A percentile compares a stretch with the other conserved stretches of the same genome.
Evolutionary conservation across 495 filamentous ascomycete species (phyloP).

Genomic region (Aspergillus carlsbadensis): DNA sequence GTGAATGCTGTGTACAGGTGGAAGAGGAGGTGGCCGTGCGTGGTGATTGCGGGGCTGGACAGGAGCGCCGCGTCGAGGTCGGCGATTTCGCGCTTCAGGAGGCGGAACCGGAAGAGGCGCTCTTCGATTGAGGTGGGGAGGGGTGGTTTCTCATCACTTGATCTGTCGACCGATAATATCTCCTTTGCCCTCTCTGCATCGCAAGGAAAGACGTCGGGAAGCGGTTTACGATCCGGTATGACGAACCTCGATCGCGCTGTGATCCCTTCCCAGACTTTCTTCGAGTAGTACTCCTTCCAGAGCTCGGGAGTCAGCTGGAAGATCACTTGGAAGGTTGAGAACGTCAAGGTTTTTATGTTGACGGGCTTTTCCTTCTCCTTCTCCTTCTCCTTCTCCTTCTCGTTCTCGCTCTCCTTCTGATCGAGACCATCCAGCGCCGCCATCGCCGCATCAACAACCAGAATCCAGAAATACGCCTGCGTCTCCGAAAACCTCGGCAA

Average conservation of each 20-base stretch:
- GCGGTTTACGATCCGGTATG: not conserved
- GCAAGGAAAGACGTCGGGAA: not conserved
- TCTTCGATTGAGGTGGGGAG: not conserved
- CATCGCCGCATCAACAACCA: not conserved
- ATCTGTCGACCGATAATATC: no score
- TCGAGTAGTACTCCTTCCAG: not conserved
- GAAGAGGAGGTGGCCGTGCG: not conserved
- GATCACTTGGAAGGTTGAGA: not conserved
- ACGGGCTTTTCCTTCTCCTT: no score
- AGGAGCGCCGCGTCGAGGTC: not conserved
- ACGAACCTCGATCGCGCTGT: not conserved
- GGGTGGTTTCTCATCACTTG: no score
- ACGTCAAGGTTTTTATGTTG: no score
- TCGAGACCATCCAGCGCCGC: no score
- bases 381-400: no score
- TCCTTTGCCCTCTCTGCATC: no score
- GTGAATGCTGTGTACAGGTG: not conserved
- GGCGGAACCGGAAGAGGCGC: not conserved
- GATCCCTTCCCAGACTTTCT: not conserved
- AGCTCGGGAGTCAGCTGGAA: not conserved
- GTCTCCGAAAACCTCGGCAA: conserved; percentile 11
- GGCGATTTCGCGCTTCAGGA: no score
- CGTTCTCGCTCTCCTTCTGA: no score
- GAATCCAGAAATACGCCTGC: conserved; percentile 3
- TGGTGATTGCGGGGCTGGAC: not conserved